Percentiles rank a stretch among this genome's conserved stretches.
phyloP scores from a whole-genome alignment of 176 grass and related monocot genomes.

The Musa acuminata region DNA sequence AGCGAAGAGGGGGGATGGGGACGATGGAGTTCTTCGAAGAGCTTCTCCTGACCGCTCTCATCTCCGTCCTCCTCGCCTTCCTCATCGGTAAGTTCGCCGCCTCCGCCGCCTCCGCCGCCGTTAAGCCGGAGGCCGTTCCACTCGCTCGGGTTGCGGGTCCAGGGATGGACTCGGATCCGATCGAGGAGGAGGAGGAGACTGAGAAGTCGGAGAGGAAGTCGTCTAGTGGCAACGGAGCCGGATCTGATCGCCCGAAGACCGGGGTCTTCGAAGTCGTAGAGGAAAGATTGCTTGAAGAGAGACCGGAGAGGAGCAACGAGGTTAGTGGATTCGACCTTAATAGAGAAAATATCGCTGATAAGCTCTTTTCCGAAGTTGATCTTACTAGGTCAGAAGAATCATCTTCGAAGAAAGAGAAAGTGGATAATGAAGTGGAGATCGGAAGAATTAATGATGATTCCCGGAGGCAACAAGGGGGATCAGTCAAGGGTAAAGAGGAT shows the following conservation, averaged over 20 bases:
- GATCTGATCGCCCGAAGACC: neutral
- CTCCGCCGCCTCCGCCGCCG: neutral
- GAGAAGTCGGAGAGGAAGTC: neutral
- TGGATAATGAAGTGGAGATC: neutral
- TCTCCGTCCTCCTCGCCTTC: conserved; percentile 35
- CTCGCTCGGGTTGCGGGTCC: neutral
- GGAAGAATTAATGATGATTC: neutral
- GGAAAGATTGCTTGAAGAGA: neutral
- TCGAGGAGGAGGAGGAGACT: neutral
- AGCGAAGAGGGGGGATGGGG: neutral
- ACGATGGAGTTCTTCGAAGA: conserved; percentile 41
- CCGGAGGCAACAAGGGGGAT: neutral
- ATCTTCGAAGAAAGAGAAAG: no score
- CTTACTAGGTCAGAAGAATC: no score
- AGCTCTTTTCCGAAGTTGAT: no score
- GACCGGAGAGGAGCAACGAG: neutral
- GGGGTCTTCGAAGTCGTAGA: neutral
- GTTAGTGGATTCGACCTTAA: neutral
- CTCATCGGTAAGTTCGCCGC: conserved; percentile 31
- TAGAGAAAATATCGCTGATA: neutral
- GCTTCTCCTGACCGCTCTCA: conserved; percentile 27
- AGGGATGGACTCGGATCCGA: neutral
- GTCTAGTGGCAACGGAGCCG: neutral
- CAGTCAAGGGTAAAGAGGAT: neutral
- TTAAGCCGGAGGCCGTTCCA: no score